phyloP scores from a whole-genome alignment of 192 early-diverging fungal species.

The Geranomyces michiganensis region DNA sequence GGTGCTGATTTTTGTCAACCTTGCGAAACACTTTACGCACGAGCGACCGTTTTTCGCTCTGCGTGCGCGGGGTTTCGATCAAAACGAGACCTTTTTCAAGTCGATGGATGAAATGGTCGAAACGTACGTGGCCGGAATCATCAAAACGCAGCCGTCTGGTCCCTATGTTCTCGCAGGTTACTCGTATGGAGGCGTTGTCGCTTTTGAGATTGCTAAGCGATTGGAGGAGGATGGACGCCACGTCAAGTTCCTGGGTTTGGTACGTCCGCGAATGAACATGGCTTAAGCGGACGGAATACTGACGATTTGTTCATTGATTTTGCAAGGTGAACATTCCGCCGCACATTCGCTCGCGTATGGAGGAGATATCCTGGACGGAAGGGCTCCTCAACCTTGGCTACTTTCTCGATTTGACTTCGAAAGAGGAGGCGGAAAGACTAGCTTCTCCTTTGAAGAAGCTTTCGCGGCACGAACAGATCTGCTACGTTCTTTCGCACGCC shows the following conservation, averaged over 20 bases:
- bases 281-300: too few species aligned
- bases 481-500: background rate
- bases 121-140: background rate
- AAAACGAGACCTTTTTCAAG: conserved; percentile 5
- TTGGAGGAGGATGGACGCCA: background rate
- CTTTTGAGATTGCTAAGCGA: conserved; percentile 8
- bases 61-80: conserved; percentile 8
- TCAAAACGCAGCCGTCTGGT: background rate
- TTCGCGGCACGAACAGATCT: background rate
- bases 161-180: conserved; percentile 15
- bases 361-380: too few species aligned
- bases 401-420: conserved; percentile 6
- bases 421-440: background rate
- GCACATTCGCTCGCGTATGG: too few species aligned
- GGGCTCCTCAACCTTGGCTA: background rate
- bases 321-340: too few species aligned
- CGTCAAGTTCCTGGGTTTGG: conserved; percentile 9
- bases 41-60: conserved; percentile 6
- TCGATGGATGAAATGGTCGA: conserved; percentile 14
- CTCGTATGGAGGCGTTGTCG: conserved; percentile 10
- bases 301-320: too few species aligned
- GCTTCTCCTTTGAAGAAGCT: background rate
- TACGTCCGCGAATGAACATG: background rate
- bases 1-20: conserved; percentile 13
- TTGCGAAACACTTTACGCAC: background rate